phyloP scores from a whole-genome alignment of 2,329 filamentous ascomycete species.

The Pezicula neosporulosa region DNA sequence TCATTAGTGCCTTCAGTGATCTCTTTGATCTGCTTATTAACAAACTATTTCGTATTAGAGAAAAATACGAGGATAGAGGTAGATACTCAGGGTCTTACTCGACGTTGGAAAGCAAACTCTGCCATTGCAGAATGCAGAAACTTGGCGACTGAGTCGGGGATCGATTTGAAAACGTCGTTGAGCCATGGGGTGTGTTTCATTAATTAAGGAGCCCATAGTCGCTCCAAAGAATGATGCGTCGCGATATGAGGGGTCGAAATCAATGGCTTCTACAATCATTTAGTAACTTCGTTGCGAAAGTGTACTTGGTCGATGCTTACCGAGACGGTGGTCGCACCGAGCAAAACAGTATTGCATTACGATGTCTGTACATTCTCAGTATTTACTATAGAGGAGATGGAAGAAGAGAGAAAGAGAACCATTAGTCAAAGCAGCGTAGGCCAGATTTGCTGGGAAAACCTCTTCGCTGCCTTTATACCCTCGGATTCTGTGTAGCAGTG shows the following conservation, averaged over 20 bases:
- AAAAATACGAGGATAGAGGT: not conserved
- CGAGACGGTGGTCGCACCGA: constrained; percentile 2
- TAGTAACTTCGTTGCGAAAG: not conserved
- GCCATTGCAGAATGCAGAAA: constrained; percentile 6
- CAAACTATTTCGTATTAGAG: too few relatives aligned
- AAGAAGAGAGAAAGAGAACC: too few relatives aligned
- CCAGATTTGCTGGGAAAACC: constrained; percentile 1
- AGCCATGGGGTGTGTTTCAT: constrained; percentile 13
- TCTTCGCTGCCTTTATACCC: not conserved
- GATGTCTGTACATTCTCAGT: constrained; percentile 12
- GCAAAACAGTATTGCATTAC: constrained; percentile 23
- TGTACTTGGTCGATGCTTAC: not conserved
- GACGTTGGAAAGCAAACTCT: constrained; percentile 8
- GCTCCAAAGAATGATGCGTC: constrained; percentile 12
- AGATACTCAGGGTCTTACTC: constrained; percentile 1
- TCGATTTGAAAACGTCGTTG: constrained; percentile 10
- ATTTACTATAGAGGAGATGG: not conserved
- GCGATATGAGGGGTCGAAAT: constrained; percentile 17
- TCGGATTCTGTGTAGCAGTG: constrained; percentile 1
- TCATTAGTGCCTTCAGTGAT: not conserved
- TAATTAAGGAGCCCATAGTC: constrained; percentile 8
- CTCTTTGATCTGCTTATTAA: not conserved
- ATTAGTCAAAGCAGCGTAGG: constrained; percentile 9
- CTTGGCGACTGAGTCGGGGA: constrained; percentile 8
- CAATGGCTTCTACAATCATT: constrained; percentile 7